phyloP scores from a whole-genome alignment of 768 basidiomycete genomes.

The Xanthoconium stramineum region DNA sequence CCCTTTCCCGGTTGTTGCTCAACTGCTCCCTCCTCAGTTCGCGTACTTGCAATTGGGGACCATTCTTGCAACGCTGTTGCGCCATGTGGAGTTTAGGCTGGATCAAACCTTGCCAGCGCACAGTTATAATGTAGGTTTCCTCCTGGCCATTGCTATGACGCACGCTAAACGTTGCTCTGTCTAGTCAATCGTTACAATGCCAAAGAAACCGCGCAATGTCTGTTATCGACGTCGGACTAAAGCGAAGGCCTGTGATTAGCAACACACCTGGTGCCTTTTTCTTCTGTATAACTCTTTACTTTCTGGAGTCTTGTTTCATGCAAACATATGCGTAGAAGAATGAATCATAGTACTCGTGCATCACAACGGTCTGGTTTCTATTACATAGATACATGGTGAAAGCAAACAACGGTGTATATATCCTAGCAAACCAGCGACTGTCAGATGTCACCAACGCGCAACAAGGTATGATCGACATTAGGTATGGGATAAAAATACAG shows the following conservation, averaged over 20 bases:
- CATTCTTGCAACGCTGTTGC: conserved; percentile 74
- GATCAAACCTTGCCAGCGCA: conserved; percentile 64
- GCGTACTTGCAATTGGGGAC: conserved; percentile 92
- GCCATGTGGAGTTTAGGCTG: conserved; percentile 71
- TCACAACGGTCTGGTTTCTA: neutral
- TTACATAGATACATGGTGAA: neutral
- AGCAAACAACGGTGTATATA: neutral
- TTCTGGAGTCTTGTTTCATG: too few species aligned
- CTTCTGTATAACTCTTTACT: too few species aligned
- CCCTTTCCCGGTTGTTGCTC: neutral
- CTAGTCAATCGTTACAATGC: conserved; percentile 94
- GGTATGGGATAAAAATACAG: neutral
- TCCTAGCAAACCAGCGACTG: neutral
- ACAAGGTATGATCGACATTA: neutral
- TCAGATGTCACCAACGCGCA: neutral
- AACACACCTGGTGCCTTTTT: too few species aligned
- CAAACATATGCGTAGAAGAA: too few species aligned
- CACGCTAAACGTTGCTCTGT: conserved; percentile 4
- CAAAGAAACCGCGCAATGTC: conserved; percentile 64
- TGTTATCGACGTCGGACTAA: conserved; percentile 58
- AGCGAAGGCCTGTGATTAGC: too few species aligned
- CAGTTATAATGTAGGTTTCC: conserved; percentile 79
- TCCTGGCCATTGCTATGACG: neutral
- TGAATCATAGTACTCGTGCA: neutral
- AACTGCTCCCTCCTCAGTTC: conserved; percentile 51